Evolutionary conservation across 306 rosid genomes (phyloP), one percentile per base, ranked within the genome.

Genomic region (Styphnolobium japonicum): DNA sequence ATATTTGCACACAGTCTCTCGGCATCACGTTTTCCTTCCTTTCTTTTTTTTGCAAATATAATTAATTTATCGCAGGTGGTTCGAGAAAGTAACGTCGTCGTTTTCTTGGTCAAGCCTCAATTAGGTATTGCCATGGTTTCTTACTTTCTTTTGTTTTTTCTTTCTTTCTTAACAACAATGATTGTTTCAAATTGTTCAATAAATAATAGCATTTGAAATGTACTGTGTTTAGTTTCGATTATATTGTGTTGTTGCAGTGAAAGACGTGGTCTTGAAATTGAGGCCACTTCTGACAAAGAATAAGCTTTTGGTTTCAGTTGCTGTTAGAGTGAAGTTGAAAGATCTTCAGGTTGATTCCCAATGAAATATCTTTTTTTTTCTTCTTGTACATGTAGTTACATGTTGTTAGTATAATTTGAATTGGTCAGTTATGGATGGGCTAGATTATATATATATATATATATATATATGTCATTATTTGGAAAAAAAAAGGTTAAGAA

Each of bases 91-190:
- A 94, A 93, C 79, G 88, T 95, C 62, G 88, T 95, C 62, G 85
- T 95, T 79, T 91, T 95, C 81, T 88, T 98, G 16, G 96, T 95
- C 60, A 95, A 96, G 56, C 99, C 98, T 84, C 99, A 91, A 88
- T 87, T 86, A 66, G 90, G 98, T 93, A 86, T 56, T 70, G 2
- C 19, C 56, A 10, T 39, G 23, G 11, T 56, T 2, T 4, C 67
- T 39, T 27, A 5, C 10, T 70, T 46, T 19, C 1, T 34, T 27
- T 34, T 45, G 34, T 36, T 58, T 2, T 21, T 63, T 53, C 3
- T 27, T 27, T 27, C 3, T 27, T n/a, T n/a, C n/a, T n/a, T n/a
- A n/a, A n/a, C n/a, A n/a, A n/a, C n/a, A n/a, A n/a, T n/a, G n/a
- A n/a, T n/a, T n/a, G n/a, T n/a, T n/a, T n/a, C n/a, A n/a, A n/a